Evolutionary conservation across 441 rosid genomes (phyloP).

Genomic region (Corymbia citriodora): DNA sequence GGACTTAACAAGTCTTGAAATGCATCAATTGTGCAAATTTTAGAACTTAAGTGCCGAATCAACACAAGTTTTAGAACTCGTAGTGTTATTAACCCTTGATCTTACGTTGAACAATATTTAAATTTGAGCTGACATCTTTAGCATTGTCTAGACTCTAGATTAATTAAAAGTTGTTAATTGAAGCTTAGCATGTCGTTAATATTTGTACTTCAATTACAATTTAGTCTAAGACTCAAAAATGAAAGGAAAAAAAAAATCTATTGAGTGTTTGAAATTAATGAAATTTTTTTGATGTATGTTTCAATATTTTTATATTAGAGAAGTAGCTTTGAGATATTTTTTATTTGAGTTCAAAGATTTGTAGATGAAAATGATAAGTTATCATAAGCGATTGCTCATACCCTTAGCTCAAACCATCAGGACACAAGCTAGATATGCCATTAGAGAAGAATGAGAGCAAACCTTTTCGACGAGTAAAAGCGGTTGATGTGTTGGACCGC

Average conservation of each 20-base stretch:
- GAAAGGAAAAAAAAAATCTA: neutral
- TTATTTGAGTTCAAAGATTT: neutral
- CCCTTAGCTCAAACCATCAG: neutral
- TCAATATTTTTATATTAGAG: fast-evolving
- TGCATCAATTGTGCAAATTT: too few species aligned
- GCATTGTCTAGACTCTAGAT: neutral
- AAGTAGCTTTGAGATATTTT: neutral
- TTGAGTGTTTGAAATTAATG: neutral
- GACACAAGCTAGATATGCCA: neutral
- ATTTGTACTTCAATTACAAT: neutral
- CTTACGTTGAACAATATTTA: neutral
- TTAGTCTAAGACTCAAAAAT: neutral
- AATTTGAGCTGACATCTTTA: too few species aligned
- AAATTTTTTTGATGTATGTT: fast-evolving
- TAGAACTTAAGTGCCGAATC: too few species aligned
- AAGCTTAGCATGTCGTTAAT: fast-evolving
- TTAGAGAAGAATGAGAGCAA: fast-evolving
- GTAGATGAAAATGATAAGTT: neutral
- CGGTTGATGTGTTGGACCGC: fast-evolving
- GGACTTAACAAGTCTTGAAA: too few species aligned
- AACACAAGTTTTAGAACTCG: neutral
- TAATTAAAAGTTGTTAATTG: neutral
- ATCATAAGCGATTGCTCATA: neutral
- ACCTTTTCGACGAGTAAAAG: neutral
- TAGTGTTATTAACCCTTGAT: neutral